Percentiles rank a stretch among this genome's conserved stretches.
These are phyloP conservation scores for Aspergillus haitiensis DNA, from an alignment of 495 filamentous ascomycete genomes.

Conservation along the genomic window DNA sequence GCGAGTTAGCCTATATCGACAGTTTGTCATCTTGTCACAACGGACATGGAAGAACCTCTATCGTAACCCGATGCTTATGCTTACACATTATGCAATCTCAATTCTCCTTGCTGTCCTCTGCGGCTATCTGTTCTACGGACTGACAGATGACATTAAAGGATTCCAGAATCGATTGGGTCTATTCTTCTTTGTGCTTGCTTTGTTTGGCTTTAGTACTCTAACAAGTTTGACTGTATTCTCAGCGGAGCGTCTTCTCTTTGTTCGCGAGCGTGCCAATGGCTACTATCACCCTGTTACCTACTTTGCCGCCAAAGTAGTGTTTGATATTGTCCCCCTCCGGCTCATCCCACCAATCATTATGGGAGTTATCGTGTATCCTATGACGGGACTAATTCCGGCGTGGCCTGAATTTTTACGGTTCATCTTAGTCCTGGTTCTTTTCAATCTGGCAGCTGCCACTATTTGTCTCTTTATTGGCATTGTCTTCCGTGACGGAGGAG, in stretches of 20 bases:
- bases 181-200: constrained; percentile 94
- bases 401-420: constrained; percentile 87
- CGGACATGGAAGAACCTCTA: constrained; percentile 98
- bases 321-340: constrained; percentile 91
- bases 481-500: constrained; percentile 83
- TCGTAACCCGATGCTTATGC: constrained; percentile 96
- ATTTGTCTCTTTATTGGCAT: constrained; percentile 98
- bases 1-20: constrained; percentile 71
- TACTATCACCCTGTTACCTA: constrained; percentile 99
- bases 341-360: constrained; percentile 95
- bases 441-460: constrained; percentile 89
- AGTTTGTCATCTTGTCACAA: constrained; percentile 85
- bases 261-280: constrained; percentile 92
- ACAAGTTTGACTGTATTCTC: constrained; percentile 94
- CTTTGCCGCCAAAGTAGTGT: constrained; percentile 88
- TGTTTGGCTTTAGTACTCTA: constrained; percentile 96
- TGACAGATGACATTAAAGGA: constrained; percentile 92
- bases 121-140: constrained; percentile 92
- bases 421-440: constrained; percentile 86
- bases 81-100: constrained; percentile 98
- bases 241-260: constrained; percentile 85
- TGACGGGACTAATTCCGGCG: constrained; percentile 89
- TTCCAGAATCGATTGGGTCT: constrained; percentile 98
- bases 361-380: constrained; percentile 96
- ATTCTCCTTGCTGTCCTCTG: constrained; percentile 92